Evolutionary conservation across 2,329 filamentous ascomycete genomes (phyloP).

Genomic region (Epichloe scottii): DNA sequence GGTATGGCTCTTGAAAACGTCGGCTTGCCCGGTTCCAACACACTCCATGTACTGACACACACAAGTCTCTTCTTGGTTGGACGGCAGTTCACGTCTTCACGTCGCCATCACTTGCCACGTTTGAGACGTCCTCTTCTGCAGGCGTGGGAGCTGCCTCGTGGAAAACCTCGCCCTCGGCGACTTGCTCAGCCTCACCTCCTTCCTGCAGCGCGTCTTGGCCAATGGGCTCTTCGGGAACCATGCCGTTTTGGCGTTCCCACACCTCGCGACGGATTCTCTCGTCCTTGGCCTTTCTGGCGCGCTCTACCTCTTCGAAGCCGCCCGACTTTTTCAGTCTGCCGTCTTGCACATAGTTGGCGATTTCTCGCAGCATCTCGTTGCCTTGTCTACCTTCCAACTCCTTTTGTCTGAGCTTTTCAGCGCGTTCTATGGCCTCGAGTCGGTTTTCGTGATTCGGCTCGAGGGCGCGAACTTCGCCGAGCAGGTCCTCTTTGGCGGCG

Average conservation of each 20-base stretch:
- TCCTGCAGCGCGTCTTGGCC: constrained; percentile 23
- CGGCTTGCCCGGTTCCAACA: too few relatives aligned
- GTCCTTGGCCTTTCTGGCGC: constrained; percentile 72
- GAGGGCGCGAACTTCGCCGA: constrained; percentile 85
- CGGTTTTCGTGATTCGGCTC: constrained; percentile 90
- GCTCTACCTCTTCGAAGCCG: constrained; percentile 86
- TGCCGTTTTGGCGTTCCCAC: constrained; percentile 53
- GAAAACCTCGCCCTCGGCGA: constrained; percentile 6
- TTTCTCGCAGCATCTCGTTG: constrained; percentile 71
- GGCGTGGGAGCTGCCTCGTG: constrained; percentile 5
- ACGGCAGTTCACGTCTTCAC: neutral
- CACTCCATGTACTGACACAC: too few relatives aligned
- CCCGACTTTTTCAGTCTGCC: constrained; percentile 93
- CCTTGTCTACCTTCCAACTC: constrained; percentile 69
- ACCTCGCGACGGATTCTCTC: constrained; percentile 74
- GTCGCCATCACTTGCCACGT: constrained; percentile 1
- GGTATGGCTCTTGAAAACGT: too few relatives aligned
- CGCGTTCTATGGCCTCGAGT: constrained; percentile 92
- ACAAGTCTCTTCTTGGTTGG: too few relatives aligned
- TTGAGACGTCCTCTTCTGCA: neutral
- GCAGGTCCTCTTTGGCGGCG: constrained; percentile 78
- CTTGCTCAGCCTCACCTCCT: constrained; percentile 12
- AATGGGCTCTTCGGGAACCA: constrained; percentile 30
- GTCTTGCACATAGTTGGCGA: constrained; percentile 74
- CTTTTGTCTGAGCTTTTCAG: constrained; percentile 79